phyloP scores from a whole-genome alignment of 805 yeast species.

The Barnettozyma californica region DNA sequence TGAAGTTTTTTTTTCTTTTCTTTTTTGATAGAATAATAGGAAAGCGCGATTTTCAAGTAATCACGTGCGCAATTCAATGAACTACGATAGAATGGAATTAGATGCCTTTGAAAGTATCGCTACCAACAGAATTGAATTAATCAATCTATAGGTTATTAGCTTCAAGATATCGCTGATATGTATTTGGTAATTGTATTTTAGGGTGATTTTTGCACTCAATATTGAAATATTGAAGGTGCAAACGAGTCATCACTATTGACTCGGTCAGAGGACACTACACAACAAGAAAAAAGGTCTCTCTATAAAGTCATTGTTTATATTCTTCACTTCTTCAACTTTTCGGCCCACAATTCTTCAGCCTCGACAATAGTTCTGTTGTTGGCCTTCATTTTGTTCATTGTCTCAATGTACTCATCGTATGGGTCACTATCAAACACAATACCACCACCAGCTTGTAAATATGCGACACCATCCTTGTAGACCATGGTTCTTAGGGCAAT shows the following conservation, averaged over 20 bases:
- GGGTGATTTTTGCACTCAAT: neutral
- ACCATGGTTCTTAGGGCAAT: conserved; percentile 98
- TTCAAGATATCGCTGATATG: neutral
- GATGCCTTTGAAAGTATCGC: no score
- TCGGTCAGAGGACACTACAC: no score
- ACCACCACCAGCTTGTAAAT: conserved; percentile 98
- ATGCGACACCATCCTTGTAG: conserved; percentile 82
- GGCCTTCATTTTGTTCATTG: conserved; percentile 95
- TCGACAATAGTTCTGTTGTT: conserved; percentile 86
- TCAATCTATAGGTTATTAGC: neutral
- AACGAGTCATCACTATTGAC: no score
- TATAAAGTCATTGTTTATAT: no score
- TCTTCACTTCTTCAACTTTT: conserved; percentile 1
- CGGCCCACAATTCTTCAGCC: conserved; percentile 76
- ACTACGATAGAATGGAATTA: no score
- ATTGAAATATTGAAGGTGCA: no score
- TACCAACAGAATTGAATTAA: neutral
- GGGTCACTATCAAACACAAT: conserved; percentile 95
- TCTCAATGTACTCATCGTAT: conserved; percentile 90
- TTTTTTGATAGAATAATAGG: neutral
- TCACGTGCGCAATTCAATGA: neutral
- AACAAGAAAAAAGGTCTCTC: neutral
- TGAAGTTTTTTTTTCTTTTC: neutral
- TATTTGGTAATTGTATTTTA: no score
- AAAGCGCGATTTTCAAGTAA: neutral